Evolutionary conservation across 495 filamentous ascomycete genomes (phyloP).

Genomic region (Aspergillus kassunensis): DNA sequence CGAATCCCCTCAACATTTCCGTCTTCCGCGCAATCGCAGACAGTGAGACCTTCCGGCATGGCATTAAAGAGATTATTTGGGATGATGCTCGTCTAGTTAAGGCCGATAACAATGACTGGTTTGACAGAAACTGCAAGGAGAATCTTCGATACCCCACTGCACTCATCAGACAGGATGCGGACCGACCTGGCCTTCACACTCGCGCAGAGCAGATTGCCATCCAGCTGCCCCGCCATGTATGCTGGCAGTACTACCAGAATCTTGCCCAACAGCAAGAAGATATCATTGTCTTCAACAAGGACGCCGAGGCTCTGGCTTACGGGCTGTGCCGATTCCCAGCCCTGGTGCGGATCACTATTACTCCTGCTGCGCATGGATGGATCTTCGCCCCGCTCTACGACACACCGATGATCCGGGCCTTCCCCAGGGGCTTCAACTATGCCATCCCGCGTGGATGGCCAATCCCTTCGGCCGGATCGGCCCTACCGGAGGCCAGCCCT

Average conservation of each 20-base stretch:
- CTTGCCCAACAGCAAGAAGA: constrained; percentile 17
- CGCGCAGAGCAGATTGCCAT: neutral
- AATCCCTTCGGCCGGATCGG: neutral
- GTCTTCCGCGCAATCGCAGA: constrained; percentile 26
- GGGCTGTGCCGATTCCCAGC: constrained; percentile 22
- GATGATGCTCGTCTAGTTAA: constrained; percentile 22
- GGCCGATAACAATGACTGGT: constrained; percentile 12
- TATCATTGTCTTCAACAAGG: constrained; percentile 16
- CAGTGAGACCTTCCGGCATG: constrained; percentile 15
- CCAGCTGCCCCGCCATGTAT: neutral
- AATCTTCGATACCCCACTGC: constrained; percentile 11
- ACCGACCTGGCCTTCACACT: constrained; percentile 4
- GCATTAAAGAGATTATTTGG: constrained; percentile 26
- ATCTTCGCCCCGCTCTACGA: constrained; percentile 25
- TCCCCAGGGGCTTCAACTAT: constrained; percentile 28
- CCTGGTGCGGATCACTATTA: constrained; percentile 25
- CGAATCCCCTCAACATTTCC: constrained; percentile 18
- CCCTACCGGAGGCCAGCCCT: neutral
- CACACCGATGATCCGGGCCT: constrained; percentile 31
- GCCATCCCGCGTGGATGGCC: constrained; percentile 26
- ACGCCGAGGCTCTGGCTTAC: constrained; percentile 21
- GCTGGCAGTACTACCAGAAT: constrained; percentile 19
- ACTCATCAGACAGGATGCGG: too few species aligned
- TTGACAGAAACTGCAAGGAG: constrained; percentile 14
- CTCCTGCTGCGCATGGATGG: constrained; percentile 27